phyloP scores from a whole-genome alignment of 352 stramenopile genomes.

The Phytophthora agathidicida region DNA sequence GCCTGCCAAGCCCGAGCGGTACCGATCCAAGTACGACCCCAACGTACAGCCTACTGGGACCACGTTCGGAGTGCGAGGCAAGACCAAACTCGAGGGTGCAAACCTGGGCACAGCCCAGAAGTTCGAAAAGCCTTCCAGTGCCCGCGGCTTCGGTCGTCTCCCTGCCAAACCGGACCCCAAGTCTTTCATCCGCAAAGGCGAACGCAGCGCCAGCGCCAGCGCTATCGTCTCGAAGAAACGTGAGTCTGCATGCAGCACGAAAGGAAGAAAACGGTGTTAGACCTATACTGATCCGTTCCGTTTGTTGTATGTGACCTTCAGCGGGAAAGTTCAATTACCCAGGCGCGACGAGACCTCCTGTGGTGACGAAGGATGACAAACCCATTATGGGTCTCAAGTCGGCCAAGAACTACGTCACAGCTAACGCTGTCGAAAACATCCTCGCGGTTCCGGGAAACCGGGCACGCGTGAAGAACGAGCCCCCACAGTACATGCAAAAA shows the following conservation, averaged over 20 bases:
- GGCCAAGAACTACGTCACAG: conserved; percentile 93
- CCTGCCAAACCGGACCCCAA: conserved; percentile 72
- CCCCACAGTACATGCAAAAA: conserved; percentile 86
- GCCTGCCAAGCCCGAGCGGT: conserved; percentile 83
- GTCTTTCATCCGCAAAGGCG: conserved; percentile 72
- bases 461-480: conserved; percentile 58
- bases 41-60: conserved; percentile 82
- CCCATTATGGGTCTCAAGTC: conserved; percentile 93
- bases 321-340: conserved; percentile 75
- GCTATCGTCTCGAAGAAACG: conserved; percentile 54
- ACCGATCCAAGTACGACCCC: conserved; percentile 90
- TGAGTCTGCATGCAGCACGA: no score
- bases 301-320: conserved; percentile 26
- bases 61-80: conserved; percentile 86
- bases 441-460: conserved; percentile 74
- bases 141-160: conserved; percentile 68
- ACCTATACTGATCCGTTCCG: background rate
- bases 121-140: conserved; percentile 55
- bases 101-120: conserved; percentile 61
- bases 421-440: conserved; percentile 94
- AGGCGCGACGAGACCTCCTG: conserved; percentile 59
- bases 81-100: conserved; percentile 69
- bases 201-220: conserved; percentile 53
- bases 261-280: no score
- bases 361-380: conserved; percentile 89